Conservation (phyloP, 2,329 filamentous ascomycete species). For the Beauveria scarabaeidicola region DNA sequence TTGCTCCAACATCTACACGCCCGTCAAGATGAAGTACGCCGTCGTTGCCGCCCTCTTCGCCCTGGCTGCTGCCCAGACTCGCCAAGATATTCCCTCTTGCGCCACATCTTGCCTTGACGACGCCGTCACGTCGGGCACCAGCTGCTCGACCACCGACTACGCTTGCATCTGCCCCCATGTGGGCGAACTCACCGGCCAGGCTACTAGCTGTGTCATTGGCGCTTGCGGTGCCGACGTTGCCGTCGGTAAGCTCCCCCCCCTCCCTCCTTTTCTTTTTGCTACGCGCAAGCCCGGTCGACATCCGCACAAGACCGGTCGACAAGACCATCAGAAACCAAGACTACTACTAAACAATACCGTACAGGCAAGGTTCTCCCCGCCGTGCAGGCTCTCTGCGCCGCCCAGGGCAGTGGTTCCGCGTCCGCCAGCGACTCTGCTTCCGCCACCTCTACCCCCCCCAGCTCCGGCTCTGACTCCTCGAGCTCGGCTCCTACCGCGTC, state of each 20-base stretch:
- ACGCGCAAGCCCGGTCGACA: background rate
- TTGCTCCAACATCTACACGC: background rate
- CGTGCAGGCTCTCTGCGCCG: slow-evolving; percentile 26
- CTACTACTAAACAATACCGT: slow-evolving; percentile 11
- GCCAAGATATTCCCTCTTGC: slow-evolving; percentile 29
- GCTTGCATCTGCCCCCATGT: slow-evolving; percentile 29
- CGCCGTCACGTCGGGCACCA: slow-evolving; percentile 23
- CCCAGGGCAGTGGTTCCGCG: slow-evolving; percentile 7
- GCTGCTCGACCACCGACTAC: slow-evolving; percentile 25
- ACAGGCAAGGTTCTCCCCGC: slow-evolving; percentile 32
- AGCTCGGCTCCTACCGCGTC: slow-evolving; percentile 7
- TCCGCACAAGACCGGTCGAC: background rate
- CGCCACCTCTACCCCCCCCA: slow-evolving; percentile 8
- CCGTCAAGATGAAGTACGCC: slow-evolving; percentile 32
- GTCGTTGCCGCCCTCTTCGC: slow-evolving; percentile 26
- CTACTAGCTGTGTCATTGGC: slow-evolving; percentile 28
- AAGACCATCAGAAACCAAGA: background rate
- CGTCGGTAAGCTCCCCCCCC: slow-evolving; percentile 25
- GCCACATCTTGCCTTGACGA: slow-evolving; percentile 28
- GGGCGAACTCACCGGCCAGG: slow-evolving; percentile 21
- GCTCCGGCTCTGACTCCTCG: slow-evolving; percentile 3
- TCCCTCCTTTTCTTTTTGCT: background rate
- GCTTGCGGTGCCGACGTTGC: slow-evolving; percentile 29
- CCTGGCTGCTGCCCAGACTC: slow-evolving; percentile 26
- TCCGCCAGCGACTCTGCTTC: background rate